Evolutionary conservation across 2,329 filamentous ascomycete species (phyloP).

Genomic region (Amphichorda felina): DNA sequence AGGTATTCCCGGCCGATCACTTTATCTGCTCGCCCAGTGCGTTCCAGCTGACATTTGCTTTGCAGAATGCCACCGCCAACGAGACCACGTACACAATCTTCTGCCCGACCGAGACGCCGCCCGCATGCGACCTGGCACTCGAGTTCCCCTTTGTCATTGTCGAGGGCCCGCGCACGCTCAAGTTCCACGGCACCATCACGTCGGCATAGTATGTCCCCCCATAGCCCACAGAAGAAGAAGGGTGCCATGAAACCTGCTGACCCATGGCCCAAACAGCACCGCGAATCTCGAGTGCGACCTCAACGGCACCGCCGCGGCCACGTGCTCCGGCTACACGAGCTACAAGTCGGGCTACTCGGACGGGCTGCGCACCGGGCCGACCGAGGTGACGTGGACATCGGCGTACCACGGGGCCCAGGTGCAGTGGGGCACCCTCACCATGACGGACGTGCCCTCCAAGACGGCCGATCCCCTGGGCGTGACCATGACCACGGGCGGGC

Average conservation of each 20-base stretch:
- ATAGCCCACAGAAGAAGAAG: background rate
- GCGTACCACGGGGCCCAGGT: conserved; percentile 28
- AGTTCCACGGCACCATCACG: conserved; percentile 28
- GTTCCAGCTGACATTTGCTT: background rate
- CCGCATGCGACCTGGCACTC: conserved; percentile 28
- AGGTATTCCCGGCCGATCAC: conserved; percentile 17
- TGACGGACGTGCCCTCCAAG: conserved; percentile 22
- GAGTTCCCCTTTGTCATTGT: conserved; percentile 34
- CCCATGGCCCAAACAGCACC: background rate
- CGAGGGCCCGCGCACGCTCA: conserved; percentile 30
- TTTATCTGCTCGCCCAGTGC: background rate
- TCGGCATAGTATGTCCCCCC: conserved; percentile 24
- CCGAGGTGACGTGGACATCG: conserved; percentile 30
- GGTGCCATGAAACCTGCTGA: background rate
- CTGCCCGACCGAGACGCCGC: conserved; percentile 27
- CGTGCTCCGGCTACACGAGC: conserved; percentile 36
- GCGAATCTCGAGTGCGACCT: conserved; percentile 26
- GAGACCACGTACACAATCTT: conserved; percentile 37
- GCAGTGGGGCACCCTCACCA: conserved; percentile 31
- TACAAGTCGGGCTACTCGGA: conserved; percentile 24
- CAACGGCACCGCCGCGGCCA: conserved; percentile 27
- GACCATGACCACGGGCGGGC: conserved; percentile 7
- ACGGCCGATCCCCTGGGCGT: conserved; percentile 14
- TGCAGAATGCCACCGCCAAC: conserved; percentile 19
- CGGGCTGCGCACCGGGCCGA: conserved; percentile 26